Base-by-base conservation (phyloP, 805 yeast genomes). In the Candida morakotiae region DNA sequence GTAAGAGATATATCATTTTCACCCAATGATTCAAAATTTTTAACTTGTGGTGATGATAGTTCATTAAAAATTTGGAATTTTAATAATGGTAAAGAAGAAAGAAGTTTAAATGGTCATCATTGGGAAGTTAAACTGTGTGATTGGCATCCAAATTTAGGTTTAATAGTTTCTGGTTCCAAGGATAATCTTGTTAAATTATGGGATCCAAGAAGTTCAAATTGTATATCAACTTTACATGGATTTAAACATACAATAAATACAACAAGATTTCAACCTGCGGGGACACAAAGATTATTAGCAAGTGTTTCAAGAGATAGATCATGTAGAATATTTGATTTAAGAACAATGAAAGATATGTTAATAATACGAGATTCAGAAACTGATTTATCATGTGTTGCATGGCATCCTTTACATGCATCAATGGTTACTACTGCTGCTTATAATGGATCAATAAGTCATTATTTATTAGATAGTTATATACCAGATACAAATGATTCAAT, bases 121-220 rank as follows among this genome's bases (percentile, higher is more conserved):
- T 93, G 99, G 99, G 99, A 93, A 61, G 97, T 93, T 16, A 93
- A 93, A 56, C 79, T 89, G 38, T 86, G 94, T 37, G 98, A 93
- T 59, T 93, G 99, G 99, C 99, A 93, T 60, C 86, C 95, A 4
- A 70, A 73, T 9, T 64, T 87, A 60, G 96, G 97, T 0, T 69
- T 93, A 19, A 73, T 93, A 35, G 96, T 84, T 0, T 77, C 89
- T 45, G 99, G 97, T 0, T 93, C 98, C 0, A 93, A 94, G 57
- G 99, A 93, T 61, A 94, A 94, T 59, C 66, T 88, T 47, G 77
- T 93, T 33, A 88, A 89, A 61, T 67, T 93, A 18, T 93, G 98
- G 98, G 99, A 93, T 56, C 99, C 99, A 9, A 72, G 98, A 44
- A 70, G 78, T 4, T 79, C 83, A 0, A 71, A 71, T 33, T 81